Base-by-base conservation (phyloP, 106 monocot genomes). In the Phalaenopsis equestris region DNA sequence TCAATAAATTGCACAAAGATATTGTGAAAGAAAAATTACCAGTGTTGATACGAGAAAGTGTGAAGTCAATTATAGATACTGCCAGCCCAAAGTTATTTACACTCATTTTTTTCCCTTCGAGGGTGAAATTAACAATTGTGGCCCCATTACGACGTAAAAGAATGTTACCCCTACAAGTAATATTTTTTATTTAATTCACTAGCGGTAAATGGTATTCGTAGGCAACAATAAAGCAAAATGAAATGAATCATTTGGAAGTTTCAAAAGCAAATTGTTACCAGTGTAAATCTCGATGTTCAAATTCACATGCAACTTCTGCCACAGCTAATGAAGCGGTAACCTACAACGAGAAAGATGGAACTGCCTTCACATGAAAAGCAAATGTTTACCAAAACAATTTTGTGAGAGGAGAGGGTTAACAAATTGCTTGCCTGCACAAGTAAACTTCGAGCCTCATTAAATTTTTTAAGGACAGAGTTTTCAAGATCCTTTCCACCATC, bases 211-310 rank as follows among this genome's bases (percentile, higher is more conserved):
- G 41, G 17, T 4, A 41, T 47, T 8, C 52, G 61, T 52, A 55
- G 76, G 18, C n/a, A 86, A 24, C 37, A 45, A 68, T 24, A 52
- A 74, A 82, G 11, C 78, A 41, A 72, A 83, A 79, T 15, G 48
- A 76, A 30, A 85, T 56, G 41, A 52, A 80, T 80, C 42, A 55
- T 41, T 12, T 9, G n/a, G 42, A 38, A 56, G 24, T 2, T 52
- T 52, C 3, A 12, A 52, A 52, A 52, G 52, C 52, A 52, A 52
- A 52, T 6, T 56, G 48, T 8, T 9, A 98, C 99, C 99, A 99
- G 76, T 99, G 99, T 68, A 99, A 82, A 80, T 99, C 99, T 81
- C 99, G 86, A 80, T 99, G 99, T 84, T 99, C 99, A 93, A 99
- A 99, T 90, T 99, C 90, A 77, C 92, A 99, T 36, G 91, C 89